Base-by-base conservation (phyloP, 352 stramenopile genomes). In the Globisporangium iwayamae region DNA sequence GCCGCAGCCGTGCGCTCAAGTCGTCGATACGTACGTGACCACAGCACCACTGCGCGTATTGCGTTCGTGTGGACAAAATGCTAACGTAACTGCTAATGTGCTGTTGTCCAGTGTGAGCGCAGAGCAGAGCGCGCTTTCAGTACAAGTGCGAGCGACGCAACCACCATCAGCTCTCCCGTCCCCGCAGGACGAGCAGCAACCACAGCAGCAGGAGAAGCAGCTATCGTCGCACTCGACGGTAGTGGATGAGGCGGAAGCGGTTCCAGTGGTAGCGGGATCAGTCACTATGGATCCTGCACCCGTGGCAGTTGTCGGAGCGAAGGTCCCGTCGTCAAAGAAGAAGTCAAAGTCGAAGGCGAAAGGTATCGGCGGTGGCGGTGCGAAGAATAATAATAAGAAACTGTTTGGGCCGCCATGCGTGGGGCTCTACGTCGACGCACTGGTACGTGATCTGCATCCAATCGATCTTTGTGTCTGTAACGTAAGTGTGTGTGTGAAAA, bases 391-490 rank as follows among this genome's bases (percentile, higher is more conserved):
- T 28, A 74, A 67, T 34, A 51, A 39, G 11, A 79, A 77, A 39
- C 16, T 62, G 62, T 3, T 36, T 25, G 11, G 13, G 28, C 47
- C 62, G 10, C 58, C 76, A 13, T 90, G 81, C 39, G 65, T 93
- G 6, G 79, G 78, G 39, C 83, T 81, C 60, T 89, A 84, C 64
- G 66, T 93, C 18, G 81, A 93, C 45, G 83, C 83, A 25, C 64
- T 93, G 63, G 75, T 84, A 51, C 20, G 65, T 62, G 11, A 48
- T 39, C 34, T 18, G 0, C 1, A 47, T 53, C 8, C 2, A 2
- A 25, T 7, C 32, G 34, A 3, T 53, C 8, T 8, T 36, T 18
- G 10, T 38, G 3, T n/a, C 45, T 30, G 2, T 30, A 47, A 8
- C 11, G 14, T 18, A 38, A 25, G 4, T 7, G 39, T 38, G 9